These are phyloP conservation scores for Cylindrotheca closterium DNA, from an alignment of 108 stramenopile genomes.

Conservation along the genomic window DNA sequence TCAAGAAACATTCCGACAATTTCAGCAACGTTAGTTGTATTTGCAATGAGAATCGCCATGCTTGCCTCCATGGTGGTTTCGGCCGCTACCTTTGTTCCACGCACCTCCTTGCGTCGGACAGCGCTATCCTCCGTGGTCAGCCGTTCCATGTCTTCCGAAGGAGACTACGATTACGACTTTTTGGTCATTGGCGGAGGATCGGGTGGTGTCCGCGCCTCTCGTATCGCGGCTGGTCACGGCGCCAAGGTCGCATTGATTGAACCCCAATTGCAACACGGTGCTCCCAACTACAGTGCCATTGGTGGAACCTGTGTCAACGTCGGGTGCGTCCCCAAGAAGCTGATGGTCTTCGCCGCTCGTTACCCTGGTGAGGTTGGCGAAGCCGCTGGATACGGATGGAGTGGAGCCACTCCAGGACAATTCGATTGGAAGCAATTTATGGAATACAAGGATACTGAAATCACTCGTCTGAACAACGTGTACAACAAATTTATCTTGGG, in stretches of 20 bases:
- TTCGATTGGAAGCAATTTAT: conserved; percentile 87
- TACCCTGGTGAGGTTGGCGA: conserved; percentile 59
- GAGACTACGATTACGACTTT: conserved; percentile 66
- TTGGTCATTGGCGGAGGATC: conserved; percentile 84
- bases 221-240: conserved; percentile 81
- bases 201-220: conserved; percentile 77
- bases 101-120: neutral
- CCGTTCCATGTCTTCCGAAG: neutral
- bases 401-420: conserved; percentile 42
- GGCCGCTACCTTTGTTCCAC: neutral
- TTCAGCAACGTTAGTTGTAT: too few species aligned
- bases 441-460: conserved; percentile 81
- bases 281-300: conserved; percentile 45
- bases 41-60: conserved; percentile 1
- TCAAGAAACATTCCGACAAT: too few species aligned
- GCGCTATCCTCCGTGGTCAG: too few species aligned
- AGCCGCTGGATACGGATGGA: conserved; percentile 67
- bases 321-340: conserved; percentile 98
- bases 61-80: neutral
- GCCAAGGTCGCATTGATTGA: conserved; percentile 87
- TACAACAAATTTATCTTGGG: conserved; percentile 73
- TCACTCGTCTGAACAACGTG: conserved; percentile 80
- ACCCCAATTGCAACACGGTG: conserved; percentile 49
- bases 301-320: conserved; percentile 98
- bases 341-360: conserved; percentile 88